Percentiles rank a stretch among this genome's conserved stretches.
Conservation (phyloP, 768 basidiomycete genomes). For the Auricularia cornea region DNA sequence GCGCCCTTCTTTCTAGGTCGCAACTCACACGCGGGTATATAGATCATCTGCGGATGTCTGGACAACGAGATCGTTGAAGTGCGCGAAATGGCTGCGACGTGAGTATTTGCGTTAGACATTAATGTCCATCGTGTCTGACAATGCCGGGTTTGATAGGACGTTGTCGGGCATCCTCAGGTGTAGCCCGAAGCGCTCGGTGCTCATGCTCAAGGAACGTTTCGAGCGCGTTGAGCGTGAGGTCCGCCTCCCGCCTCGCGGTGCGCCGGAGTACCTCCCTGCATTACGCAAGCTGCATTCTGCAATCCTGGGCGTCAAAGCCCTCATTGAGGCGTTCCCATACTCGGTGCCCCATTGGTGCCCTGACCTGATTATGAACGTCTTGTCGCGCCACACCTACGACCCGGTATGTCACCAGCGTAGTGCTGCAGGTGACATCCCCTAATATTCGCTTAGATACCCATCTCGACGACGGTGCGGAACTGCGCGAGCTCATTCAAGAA, state of each 20-base stretch:
- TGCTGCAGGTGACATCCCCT: conserved; percentile 4
- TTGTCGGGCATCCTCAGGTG: conserved; percentile 33
- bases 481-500: conserved; percentile 75
- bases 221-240: conserved; percentile 62
- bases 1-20: background rate
- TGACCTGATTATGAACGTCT: conserved; percentile 64
- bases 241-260: conserved; percentile 54
- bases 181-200: conserved; percentile 30
- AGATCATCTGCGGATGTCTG: conserved; percentile 76
- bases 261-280: conserved; percentile 56
- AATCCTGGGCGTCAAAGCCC: conserved; percentile 86
- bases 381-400: conserved; percentile 80
- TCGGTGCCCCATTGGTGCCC: conserved; percentile 95
- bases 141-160: conserved; percentile 22
- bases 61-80: conserved; percentile 35
- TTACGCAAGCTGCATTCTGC: conserved; percentile 81
- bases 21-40: background rate
- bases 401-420: conserved; percentile 42
- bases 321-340: conserved; percentile 92
- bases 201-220: conserved; percentile 65
- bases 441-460: conserved; percentile 48
- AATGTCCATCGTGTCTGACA: too few relatives aligned
- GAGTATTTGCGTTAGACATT: too few relatives aligned
- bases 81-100: conserved; percentile 24
- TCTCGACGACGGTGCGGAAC: conserved; percentile 74